Conservation (phyloP, 2,329 filamentous ascomycete species). For the Fusarium goolgardi region DNA sequence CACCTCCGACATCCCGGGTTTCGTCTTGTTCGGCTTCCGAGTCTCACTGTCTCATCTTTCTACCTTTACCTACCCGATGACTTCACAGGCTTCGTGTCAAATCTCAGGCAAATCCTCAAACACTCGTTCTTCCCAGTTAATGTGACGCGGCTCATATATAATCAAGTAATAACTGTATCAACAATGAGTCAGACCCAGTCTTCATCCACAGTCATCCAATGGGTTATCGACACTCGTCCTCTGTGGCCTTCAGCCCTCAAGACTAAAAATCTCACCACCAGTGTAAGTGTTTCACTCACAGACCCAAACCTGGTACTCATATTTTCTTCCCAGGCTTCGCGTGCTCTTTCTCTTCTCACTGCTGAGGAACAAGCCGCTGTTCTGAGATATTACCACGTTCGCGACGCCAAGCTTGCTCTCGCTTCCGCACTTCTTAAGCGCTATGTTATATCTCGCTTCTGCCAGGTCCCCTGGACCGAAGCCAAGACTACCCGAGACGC, state of each 20-base stretch:
- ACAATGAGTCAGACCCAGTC: constrained; percentile 28
- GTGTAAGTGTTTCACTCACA: constrained; percentile 52
- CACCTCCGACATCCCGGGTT: constrained; percentile 38
- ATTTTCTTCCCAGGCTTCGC: constrained; percentile 58
- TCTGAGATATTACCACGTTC: constrained; percentile 71
- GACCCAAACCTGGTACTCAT: constrained; percentile 6
- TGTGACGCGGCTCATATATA: constrained; percentile 1
- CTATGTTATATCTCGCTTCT: constrained; percentile 70
- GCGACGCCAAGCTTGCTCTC: constrained; percentile 80
- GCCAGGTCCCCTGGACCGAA: constrained; percentile 69
- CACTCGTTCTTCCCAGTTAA: background rate
- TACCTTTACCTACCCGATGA: background rate
- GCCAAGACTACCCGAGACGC: constrained; percentile 67
- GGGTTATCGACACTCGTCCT: constrained; percentile 70
- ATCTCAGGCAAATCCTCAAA: constrained; percentile 12
- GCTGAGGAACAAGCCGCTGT: constrained; percentile 67
- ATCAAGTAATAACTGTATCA: background rate
- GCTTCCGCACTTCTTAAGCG: constrained; percentile 80
- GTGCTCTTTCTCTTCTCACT: constrained; percentile 64
- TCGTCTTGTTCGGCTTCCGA: constrained; percentile 35
- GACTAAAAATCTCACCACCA: constrained; percentile 60
- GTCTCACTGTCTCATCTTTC: constrained; percentile 37
- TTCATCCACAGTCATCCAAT: constrained; percentile 63
- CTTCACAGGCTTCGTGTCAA: background rate
- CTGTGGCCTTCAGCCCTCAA: constrained; percentile 66